Percentiles rank a stretch among this genome's conserved stretches.
phyloP scores from a whole-genome alignment of 2,329 filamentous ascomycete genomes.

The Xylaria sp. region DNA sequence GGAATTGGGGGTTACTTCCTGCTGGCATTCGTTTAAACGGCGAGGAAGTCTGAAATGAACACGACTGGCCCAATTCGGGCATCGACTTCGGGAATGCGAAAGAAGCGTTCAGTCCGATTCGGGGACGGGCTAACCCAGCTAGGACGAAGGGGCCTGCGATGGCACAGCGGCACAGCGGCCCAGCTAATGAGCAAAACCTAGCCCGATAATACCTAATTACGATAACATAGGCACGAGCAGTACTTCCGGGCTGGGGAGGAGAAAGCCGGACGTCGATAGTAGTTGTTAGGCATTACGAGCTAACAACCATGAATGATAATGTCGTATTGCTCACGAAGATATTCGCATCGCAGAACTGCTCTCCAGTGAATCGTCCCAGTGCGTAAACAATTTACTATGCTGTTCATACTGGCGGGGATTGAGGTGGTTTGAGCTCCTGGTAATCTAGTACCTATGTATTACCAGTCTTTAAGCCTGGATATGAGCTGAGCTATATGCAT shows the following conservation, averaged over 20 bases:
- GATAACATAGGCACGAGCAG: slow-evolving; percentile 50
- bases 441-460: background rate
- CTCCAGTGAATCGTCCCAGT: background rate
- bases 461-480: background rate
- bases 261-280: slow-evolving; percentile 34
- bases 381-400: background rate
- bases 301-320: slow-evolving; percentile 48
- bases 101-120: slow-evolving; percentile 44
- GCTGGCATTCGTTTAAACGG: slow-evolving; percentile 59
- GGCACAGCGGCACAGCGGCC: slow-evolving; percentile 37
- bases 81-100: slow-evolving; percentile 35
- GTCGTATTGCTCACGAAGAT: slow-evolving; percentile 45
- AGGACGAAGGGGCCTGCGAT: slow-evolving; percentile 44
- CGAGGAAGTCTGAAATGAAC: slow-evolving; percentile 40
- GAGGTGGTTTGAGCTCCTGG: background rate
- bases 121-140: slow-evolving; percentile 51
- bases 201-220: slow-evolving; percentile 56
- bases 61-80: slow-evolving; percentile 16
- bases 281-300: slow-evolving; percentile 45
- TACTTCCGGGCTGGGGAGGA: slow-evolving; percentile 34
- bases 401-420: background rate
- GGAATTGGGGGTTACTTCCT: slow-evolving; percentile 51
- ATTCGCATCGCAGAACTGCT: background rate
- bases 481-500: background rate
- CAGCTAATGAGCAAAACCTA: slow-evolving; percentile 48